phyloP scores from a whole-genome alignment of 1,139 yeast genomes.

The Pichia sp. region DNA sequence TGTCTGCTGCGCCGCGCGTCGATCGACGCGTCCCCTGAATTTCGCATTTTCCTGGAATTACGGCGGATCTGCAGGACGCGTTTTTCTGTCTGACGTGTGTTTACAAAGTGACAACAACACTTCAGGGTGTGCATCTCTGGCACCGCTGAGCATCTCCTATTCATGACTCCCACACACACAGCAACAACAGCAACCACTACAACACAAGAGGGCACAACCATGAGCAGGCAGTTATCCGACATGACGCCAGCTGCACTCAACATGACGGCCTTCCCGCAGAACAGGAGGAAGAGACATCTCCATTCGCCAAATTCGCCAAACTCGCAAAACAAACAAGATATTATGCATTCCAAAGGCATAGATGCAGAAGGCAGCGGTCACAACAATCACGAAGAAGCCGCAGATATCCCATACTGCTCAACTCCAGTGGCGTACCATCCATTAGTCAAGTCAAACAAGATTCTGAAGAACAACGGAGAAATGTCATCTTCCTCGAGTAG shows the following conservation, averaged over 20 bases:
- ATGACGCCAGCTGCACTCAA: constrained; percentile 25
- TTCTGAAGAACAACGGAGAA: background rate
- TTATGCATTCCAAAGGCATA: background rate
- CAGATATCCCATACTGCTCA: background rate
- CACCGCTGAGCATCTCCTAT: no score
- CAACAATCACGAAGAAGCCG: background rate
- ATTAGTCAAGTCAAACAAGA: background rate
- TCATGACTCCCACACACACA: no score
- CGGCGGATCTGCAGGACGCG: no score
- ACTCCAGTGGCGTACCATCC: background rate
- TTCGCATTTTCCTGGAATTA: no score
- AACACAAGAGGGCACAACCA: background rate
- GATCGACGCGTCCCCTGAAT: constrained; percentile 13
- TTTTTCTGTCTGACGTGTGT: no score
- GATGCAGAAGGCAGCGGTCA: background rate
- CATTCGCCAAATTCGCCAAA: constrained; percentile 28
- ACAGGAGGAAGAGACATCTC: constrained; percentile 27
- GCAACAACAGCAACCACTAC: no score
- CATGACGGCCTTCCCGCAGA: constrained; percentile 29
- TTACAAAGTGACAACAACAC: no score
- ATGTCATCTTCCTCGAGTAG: background rate
- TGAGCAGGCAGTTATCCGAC: constrained; percentile 5
- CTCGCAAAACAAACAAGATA: constrained; percentile 9
- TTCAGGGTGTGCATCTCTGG: no score
- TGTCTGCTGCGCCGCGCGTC: constrained; percentile 3